phyloP scores from a whole-genome alignment of 2,329 filamentous ascomycete species.

The Chlorencoelia australis region DNA sequence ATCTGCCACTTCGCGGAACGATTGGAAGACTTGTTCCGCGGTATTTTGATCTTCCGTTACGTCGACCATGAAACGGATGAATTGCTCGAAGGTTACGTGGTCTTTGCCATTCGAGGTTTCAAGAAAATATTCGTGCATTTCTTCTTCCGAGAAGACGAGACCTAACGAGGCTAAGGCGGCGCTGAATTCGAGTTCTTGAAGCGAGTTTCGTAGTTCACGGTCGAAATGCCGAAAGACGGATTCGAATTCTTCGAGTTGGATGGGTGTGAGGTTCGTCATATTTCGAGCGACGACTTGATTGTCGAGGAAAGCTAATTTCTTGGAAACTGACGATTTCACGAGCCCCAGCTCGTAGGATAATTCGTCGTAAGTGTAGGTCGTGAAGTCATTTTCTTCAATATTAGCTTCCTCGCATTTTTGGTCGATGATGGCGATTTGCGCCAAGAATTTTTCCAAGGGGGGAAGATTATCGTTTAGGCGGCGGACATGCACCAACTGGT shows the following conservation, averaged over 20 bases:
- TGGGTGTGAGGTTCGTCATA: conserved; percentile 98
- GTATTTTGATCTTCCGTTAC: conserved; percentile 99
- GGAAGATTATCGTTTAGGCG: conserved; percentile 76
- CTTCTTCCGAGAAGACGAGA: conserved; percentile 90
- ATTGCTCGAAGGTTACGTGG: conserved; percentile 93
- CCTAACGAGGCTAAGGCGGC: conserved; percentile 91
- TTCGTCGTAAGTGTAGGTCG: conserved; percentile 98
- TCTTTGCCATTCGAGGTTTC: conserved; percentile 72
- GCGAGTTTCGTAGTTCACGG: conserved; percentile 77
- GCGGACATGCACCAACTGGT: conserved; percentile 81
- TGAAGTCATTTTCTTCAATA: conserved; percentile 98
- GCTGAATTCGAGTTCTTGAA: conserved; percentile 91
- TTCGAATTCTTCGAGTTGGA: conserved; percentile 97
- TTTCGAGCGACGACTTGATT: conserved; percentile 97
- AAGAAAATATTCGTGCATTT: conserved; percentile 93
- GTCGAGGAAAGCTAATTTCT: conserved; percentile 92
- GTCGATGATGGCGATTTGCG: conserved; percentile 77
- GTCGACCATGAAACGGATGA: conserved; percentile 98
- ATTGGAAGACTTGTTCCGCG: conserved; percentile 96
- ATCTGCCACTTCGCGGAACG: conserved; percentile 93
- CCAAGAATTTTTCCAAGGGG: conserved; percentile 83
- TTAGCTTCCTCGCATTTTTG: conserved; percentile 90
- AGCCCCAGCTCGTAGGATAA: conserved; percentile 86
- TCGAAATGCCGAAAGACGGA: conserved; percentile 98
- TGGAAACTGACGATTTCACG: conserved; percentile 84